These are phyloP conservation scores for Termitomyces sp. DNA, from an alignment of 768 basidiomycete genomes.

Conservation along the genomic window DNA sequence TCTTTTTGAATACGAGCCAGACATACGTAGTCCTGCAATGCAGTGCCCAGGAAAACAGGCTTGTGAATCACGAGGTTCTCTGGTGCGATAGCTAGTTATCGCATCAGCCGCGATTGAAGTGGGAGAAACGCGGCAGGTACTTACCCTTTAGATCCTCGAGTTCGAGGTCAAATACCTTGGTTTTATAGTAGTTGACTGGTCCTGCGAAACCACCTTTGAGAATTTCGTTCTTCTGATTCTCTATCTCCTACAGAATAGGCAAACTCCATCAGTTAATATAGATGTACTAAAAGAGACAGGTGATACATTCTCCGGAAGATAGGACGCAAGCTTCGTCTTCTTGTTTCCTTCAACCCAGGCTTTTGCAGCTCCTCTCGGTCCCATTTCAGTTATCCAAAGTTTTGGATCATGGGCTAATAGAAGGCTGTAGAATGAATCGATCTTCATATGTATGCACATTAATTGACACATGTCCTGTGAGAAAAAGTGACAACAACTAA, in stretches of 20 bases:
- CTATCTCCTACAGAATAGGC: background rate
- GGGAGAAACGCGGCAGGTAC: slow-evolving; percentile 10
- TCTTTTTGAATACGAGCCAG: slow-evolving; percentile 13
- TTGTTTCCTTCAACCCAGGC: slow-evolving; percentile 24
- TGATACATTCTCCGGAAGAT: slow-evolving; percentile 22
- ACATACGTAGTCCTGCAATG: slow-evolving; percentile 26
- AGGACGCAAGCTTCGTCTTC: slow-evolving; percentile 17
- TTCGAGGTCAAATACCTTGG: slow-evolving; percentile 14
- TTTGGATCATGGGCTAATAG: slow-evolving; percentile 23
- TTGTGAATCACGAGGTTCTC: slow-evolving; percentile 22
- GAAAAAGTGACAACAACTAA: slow-evolving; percentile 8
- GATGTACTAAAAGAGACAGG: background rate
- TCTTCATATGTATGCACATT: slow-evolving; percentile 14
- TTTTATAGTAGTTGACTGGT: slow-evolving; percentile 13
- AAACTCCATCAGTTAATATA: background rate
- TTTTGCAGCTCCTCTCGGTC: slow-evolving; percentile 21
- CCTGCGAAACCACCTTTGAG: slow-evolving; percentile 6
- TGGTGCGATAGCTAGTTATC: background rate
- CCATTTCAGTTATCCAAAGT: slow-evolving; percentile 22
- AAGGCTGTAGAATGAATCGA: slow-evolving; percentile 34
- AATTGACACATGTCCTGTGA: background rate
- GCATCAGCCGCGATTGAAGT: background rate
- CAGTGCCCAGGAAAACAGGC: slow-evolving; percentile 31
- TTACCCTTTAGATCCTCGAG: slow-evolving; percentile 29
- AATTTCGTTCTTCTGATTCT: slow-evolving; percentile 4